Conservation (phyloP, 768 basidiomycete genomes). For the Lentinula detonsa region DNA sequence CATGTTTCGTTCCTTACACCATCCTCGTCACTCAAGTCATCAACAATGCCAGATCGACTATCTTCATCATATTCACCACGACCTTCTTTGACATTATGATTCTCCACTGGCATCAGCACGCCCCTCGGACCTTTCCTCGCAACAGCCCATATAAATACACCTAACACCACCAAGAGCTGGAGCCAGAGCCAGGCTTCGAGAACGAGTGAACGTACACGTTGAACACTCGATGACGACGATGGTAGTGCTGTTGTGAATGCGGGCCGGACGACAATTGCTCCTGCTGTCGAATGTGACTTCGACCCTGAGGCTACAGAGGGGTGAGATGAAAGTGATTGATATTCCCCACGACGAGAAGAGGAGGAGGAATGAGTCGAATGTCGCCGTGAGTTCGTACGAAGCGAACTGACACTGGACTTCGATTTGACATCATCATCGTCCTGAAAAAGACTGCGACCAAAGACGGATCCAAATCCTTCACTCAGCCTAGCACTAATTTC, state of each 20-base stretch:
- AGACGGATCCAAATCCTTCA: background rate
- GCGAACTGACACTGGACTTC: background rate
- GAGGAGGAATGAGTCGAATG: background rate
- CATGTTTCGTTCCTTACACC: background rate
- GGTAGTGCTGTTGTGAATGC: background rate
- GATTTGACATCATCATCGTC: background rate
- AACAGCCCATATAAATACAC: constrained; percentile 79
- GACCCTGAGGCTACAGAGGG: background rate
- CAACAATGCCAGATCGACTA: background rate
- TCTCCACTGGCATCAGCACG: constrained; percentile 36
- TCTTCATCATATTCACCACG: background rate
- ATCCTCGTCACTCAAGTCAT: background rate
- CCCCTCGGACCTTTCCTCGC: constrained; percentile 70
- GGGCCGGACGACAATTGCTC: background rate
- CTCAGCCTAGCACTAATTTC: background rate
- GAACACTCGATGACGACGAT: background rate
- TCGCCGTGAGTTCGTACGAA: background rate
- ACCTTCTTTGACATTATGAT: constrained; percentile 24
- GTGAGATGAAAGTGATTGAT: no score
- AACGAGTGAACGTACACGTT: constrained; percentile 20
- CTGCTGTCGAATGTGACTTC: background rate
- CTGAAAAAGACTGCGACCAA: background rate
- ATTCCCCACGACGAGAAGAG: background rate
- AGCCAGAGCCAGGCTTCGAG: constrained; percentile 82
- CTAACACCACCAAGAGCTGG: constrained; percentile 68